phyloP scores from a whole-genome alignment of 192 early-diverging fungal genomes.

The Coemansia umbellata region DNA sequence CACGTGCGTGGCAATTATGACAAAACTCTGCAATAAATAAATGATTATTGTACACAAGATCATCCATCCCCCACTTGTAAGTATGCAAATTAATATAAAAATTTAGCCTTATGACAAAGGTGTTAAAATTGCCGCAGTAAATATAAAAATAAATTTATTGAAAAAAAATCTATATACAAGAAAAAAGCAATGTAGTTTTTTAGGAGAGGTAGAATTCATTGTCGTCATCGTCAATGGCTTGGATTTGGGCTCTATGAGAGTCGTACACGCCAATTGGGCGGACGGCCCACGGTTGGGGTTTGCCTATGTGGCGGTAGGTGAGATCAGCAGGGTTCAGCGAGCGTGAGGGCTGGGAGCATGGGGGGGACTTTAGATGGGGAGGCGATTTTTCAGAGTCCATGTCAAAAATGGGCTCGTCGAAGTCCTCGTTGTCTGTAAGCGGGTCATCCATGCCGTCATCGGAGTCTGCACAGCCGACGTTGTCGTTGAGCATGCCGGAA shows the following conservation, averaged over 20 bases:
- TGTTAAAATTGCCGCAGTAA: no score
- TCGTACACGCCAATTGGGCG: constrained; percentile 28
- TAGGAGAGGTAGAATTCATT: constrained; percentile 36
- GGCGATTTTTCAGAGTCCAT: constrained; percentile 35
- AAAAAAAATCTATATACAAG: constrained; percentile 9
- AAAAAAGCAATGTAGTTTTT: background rate
- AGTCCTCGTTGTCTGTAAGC: constrained; percentile 1
- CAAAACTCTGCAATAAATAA: no score
- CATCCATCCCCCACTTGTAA: no score
- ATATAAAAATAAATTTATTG: no score
- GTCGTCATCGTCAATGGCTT: constrained; percentile 47
- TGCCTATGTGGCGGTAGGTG: constrained; percentile 15
- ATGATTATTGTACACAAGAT: no score
- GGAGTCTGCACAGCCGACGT: background rate
- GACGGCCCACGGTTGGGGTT: constrained; percentile 43
- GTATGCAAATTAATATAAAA: no score
- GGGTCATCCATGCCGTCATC: background rate
- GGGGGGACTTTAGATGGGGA: background rate
- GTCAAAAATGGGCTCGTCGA: constrained; percentile 23
- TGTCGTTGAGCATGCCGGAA: constrained; percentile 3
- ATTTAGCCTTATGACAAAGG: no score
- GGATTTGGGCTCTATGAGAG: constrained; percentile 36
- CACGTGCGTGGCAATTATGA: no score
- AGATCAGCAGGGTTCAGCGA: constrained; percentile 16
- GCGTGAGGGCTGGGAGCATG: background rate